Conservation (phyloP, 768 basidiomycete species). For the Tephrocybe rancida region DNA sequence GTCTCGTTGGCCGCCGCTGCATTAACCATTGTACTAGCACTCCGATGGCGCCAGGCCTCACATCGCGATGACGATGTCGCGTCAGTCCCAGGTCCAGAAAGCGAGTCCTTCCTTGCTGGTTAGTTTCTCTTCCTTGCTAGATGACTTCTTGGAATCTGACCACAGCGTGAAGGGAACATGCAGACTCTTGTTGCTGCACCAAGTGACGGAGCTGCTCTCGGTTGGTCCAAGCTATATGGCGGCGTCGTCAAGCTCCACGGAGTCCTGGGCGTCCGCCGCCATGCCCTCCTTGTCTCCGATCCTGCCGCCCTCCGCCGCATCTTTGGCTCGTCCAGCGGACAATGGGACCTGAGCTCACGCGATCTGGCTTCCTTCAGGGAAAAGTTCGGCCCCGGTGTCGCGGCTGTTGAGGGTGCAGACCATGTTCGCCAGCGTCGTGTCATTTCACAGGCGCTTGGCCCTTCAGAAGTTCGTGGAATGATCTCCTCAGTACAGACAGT, state of each 20-base stretch:
- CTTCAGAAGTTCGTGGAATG: conserved; percentile 6
- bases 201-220: conserved; percentile 5
- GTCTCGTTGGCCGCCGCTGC: not conserved
- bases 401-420: conserved; percentile 9
- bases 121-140: not conserved
- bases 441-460: conserved; percentile 4
- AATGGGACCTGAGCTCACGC: conserved; percentile 6
- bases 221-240: conserved; percentile 7
- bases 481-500: conserved; percentile 6
- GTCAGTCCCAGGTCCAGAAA: conserved; percentile 1
- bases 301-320: conserved; percentile 7
- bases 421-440: conserved; percentile 8
- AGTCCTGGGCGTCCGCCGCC: conserved; percentile 7
- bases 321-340: conserved; percentile 4
- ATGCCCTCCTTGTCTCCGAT: conserved; percentile 7
- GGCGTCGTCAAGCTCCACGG: conserved; percentile 9
- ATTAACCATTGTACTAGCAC: not conserved
- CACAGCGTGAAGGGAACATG: not conserved
- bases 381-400: conserved; percentile 9
- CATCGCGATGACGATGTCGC: conserved; percentile 7
- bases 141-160: not conserved
- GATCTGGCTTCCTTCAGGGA: conserved; percentile 8
- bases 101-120: conserved; percentile 6
- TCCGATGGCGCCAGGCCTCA: conserved; percentile 1
- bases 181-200: conserved; percentile 1